Base-by-base conservation (phyloP, 768 basidiomycete genomes). In the Serpula lacrymans region DNA sequence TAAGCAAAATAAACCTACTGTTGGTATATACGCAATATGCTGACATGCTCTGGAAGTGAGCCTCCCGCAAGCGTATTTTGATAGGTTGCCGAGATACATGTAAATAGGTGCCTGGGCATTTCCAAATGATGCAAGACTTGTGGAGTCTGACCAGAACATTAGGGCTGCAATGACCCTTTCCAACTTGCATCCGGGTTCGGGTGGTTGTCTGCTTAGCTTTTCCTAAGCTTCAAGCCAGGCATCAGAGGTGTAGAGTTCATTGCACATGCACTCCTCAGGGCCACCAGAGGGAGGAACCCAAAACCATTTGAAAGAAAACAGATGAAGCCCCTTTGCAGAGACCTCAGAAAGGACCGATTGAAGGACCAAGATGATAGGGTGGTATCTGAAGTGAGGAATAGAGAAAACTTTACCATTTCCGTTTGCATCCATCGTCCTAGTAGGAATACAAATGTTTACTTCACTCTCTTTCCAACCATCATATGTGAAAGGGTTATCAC, bases 361-460 rank as follows among this genome's bases (percentile, higher is more conserved):
- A 3, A 59, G 43, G 2, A 59, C 39, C 0, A 30, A 35, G 2
- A 42, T 51, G 2, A 66, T 37, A 0, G 47, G 48, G 0, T 54
- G 41, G 36, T 58, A 53, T 4, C 48, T 45, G 2, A 69, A 43
- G 1, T 61, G 65, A 13, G 60, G 52, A 1, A 67, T 41, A 0
- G 20, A 17, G 38, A 64, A 62, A 0, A 21, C 24, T 5, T 48
- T 13, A 1, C 55, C 46, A 7, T 52, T 51, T 1, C 54, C 43
- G 12, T 10, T 18, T 0, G 32, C 14, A 20, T 48, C 40, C 1
- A 9, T 22, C 16, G 45, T 39, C 6, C 57, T 49, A 2, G 62
- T 66, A 0, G 67, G 67, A 4, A 69, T 51, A 0, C 41, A 31
- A 24, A 68, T 63, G 1, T 43, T 9, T 2, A 65, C 40, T 0